Base-by-base conservation (phyloP, 2,329 filamentous ascomycete species). In the Cladosporium cucumerinum region DNA sequence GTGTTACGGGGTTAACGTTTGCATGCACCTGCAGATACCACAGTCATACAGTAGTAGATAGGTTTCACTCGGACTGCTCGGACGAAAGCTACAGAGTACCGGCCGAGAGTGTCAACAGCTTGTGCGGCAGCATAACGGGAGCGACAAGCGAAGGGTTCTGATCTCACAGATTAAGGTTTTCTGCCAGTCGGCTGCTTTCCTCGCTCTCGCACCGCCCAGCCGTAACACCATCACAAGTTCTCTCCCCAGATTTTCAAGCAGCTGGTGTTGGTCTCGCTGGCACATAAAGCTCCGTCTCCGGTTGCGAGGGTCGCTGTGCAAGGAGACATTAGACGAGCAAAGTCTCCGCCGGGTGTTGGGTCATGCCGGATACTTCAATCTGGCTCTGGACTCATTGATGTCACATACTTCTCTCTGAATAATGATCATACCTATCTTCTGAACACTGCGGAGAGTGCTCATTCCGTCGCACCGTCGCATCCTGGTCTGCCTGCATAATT, bases 11-110 rank as follows among this genome's bases (percentile, higher is more conserved):
- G 28, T 52, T 60, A 30, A 43, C 46, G 26, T 25, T 23, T 51
- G 55, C 55, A 49, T 49, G 32, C 25, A 32, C 32, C 32, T 43
- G 34, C 55, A 58, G 18, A 51, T 10, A 18, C 25, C 18, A 54
- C 59, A 62, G 59, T 62, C 59, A 62, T 55, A n/a, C n/a, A n/a
- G n/a, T n/a, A 60, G 30, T 26, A 60, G 43, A 25, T 23, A 46
- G 25, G 39, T n/a, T 21, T 51, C 14, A 11, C 46, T 60, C 59
- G 59, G 32, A 43, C 48, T 49, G 2, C 48, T 62, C 59, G 59
- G 59, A 43, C 59, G 59, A 55, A 52, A 61, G 28, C 16, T 54
- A 26, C 32, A 21, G 23, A 32, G 39, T 39, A 62, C 49, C 59
- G 59, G 59, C 59, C 59, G 59, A 62, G 59, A 32, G 59, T 34